These are phyloP conservation scores for Grigorovia humatica DNA, from an alignment of 805 yeast genomes.

Conservation along the genomic window DNA sequence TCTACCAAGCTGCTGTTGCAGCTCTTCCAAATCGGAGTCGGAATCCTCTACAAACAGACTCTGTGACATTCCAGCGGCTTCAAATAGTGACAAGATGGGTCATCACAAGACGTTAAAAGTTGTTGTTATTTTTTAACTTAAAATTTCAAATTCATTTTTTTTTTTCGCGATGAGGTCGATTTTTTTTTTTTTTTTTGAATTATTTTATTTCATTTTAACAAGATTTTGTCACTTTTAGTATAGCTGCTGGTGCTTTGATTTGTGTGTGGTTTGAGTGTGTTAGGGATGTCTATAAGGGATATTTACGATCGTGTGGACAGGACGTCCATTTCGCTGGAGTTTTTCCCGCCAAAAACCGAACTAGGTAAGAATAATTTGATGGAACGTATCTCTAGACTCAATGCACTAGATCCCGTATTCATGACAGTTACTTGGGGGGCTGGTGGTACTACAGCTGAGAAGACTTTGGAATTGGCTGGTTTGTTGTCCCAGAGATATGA, in stretches of 20 bases:
- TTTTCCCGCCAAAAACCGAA: conserved; percentile 96
- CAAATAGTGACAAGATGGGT: not conserved
- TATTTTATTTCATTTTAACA: not conserved
- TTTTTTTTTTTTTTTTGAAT: too few relatives aligned
- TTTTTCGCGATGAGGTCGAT: not conserved
- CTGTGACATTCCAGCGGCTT: not conserved
- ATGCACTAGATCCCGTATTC: conserved; percentile 77
- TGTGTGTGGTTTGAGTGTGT: not conserved
- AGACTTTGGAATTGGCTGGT: conserved; percentile 74
- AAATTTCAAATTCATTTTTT: too few relatives aligned
- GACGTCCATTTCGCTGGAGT: conserved; percentile 78
- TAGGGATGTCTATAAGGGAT: conserved; percentile 31
- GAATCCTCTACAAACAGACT: conserved; percentile 30
- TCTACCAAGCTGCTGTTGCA: conserved; percentile 20
- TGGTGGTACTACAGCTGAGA: conserved; percentile 86
- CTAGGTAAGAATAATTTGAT: conserved; percentile 74
- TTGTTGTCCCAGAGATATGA: conserved; percentile 58
- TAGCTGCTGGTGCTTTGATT: too few relatives aligned
- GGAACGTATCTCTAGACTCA: conserved; percentile 83
- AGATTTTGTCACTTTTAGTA: not conserved
- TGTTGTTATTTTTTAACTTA: too few relatives aligned
- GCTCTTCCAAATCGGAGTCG: conserved; percentile 28
- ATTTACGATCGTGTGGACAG: conserved; percentile 40
- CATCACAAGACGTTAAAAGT: not conserved
- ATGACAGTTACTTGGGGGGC: conserved; percentile 98